A percentile compares a stretch with the other conserved stretches of the same genome.
phyloP scores from a whole-genome alignment of 352 stramenopile genomes.

The Peronospora destructor region DNA sequence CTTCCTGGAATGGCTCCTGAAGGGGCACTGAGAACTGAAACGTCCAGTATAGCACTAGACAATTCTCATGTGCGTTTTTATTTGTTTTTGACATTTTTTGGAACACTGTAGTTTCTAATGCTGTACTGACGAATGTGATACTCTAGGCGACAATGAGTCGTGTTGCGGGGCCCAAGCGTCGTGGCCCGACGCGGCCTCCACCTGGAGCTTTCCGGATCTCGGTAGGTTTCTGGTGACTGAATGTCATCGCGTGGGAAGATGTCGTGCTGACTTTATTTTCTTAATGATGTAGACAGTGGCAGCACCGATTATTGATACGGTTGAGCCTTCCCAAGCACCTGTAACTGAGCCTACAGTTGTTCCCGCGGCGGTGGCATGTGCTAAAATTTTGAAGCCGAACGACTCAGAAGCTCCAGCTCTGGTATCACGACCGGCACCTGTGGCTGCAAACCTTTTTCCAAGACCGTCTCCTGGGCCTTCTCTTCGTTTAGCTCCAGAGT shows the following conservation, averaged over 20 bases:
- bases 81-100: not conserved
- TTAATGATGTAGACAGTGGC: constrained; percentile 33
- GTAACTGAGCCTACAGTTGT: constrained; percentile 4
- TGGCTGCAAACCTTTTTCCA: constrained; percentile 17
- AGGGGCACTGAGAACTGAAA: constrained; percentile 21
- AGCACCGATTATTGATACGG: constrained; percentile 26
- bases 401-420: constrained; percentile 5
- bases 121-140: constrained; percentile 9
- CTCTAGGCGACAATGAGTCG: constrained; percentile 69
- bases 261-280: constrained; percentile 8
- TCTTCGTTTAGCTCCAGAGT: constrained; percentile 11
- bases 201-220: constrained; percentile 60
- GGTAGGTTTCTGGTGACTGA: constrained; percentile 19
- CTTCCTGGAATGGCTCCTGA: constrained; percentile 56
- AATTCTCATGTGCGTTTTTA: constrained; percentile 53
- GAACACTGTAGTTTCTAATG: not conserved
- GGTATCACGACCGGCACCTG: constrained; percentile 10
- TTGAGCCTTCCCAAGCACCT: constrained; percentile 16
- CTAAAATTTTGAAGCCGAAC: constrained; percentile 13
- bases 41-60: constrained; percentile 30
- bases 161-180: constrained; percentile 67
- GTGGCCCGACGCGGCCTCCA: constrained; percentile 55
- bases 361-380: not conserved
- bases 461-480: constrained; percentile 6
- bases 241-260: not conserved